These are phyloP conservation scores for Tricholomella constricta DNA, from an alignment of 768 basidiomycete species.

Conservation along the genomic window DNA sequence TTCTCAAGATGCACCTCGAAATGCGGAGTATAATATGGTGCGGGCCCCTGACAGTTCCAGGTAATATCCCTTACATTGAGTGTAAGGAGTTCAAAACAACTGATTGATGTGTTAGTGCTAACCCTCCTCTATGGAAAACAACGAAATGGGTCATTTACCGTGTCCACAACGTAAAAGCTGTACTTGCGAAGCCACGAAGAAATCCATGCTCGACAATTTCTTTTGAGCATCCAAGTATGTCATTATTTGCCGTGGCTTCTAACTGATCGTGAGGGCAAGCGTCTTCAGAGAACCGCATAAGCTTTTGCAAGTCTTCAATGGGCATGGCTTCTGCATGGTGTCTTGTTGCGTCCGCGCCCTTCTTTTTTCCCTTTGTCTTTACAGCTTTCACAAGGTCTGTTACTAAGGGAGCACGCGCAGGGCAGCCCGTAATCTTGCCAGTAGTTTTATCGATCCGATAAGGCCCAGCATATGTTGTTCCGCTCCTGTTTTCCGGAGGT, in stretches of 20 bases:
- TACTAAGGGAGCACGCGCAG: constrained; percentile 25
- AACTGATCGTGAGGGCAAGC: constrained; percentile 16
- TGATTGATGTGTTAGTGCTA: too few species aligned
- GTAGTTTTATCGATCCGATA: constrained; percentile 28
- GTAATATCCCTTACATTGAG: constrained; percentile 25
- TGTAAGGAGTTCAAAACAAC: constrained; percentile 32
- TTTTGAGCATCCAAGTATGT: too few species aligned
- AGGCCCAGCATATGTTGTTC: constrained; percentile 22
- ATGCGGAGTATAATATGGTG: constrained; percentile 18
- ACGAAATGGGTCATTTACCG: constrained; percentile 21
- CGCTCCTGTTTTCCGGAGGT: background rate
- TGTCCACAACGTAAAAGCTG: constrained; percentile 32
- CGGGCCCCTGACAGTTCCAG: constrained; percentile 13
- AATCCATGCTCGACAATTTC: constrained; percentile 30
- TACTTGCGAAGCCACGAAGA: constrained; percentile 27
- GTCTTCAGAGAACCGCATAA: constrained; percentile 29
- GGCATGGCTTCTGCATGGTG: constrained; percentile 36
- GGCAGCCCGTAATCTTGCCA: constrained; percentile 28
- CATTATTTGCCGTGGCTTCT: background rate
- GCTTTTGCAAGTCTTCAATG: constrained; percentile 29
- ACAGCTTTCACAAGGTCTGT: constrained; percentile 24
- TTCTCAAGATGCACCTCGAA: constrained; percentile 22
- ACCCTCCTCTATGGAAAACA: too few species aligned
- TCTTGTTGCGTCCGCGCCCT: constrained; percentile 21
- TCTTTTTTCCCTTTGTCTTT: constrained; percentile 25